A percentile compares a stretch with the other conserved stretches of the same genome.
phyloP scores from a whole-genome alignment of 164 flowering plant species.

The Umbilicus rupestris region DNA sequence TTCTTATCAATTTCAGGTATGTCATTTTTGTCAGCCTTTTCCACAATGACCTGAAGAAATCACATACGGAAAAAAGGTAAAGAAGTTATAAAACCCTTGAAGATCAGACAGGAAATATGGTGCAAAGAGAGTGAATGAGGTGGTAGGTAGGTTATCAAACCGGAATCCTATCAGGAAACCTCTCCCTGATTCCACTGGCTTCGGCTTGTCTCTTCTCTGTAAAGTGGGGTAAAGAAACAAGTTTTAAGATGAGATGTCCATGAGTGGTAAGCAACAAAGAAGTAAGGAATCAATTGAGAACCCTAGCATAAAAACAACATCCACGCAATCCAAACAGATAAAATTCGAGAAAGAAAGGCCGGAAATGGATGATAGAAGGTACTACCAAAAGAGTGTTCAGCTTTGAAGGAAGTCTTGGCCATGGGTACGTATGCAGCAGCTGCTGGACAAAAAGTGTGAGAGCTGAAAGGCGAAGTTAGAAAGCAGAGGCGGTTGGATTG shows the following conservation, averaged over 20 bases:
- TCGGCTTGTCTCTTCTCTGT: conserved; percentile 72
- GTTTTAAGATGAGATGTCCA: too few relatives aligned
- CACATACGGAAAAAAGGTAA: conserved; percentile 13
- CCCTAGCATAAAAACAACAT: too few relatives aligned
- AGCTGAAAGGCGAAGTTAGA: too few relatives aligned
- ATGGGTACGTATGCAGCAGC: too few relatives aligned
- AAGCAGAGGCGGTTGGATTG: too few relatives aligned
- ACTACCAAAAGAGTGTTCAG: conserved; percentile 64
- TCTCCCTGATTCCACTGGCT: conserved; percentile 70
- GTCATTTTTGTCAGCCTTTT: conserved; percentile 67
- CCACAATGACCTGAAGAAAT: conserved; percentile 62
- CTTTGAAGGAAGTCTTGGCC: conserved; percentile 63
- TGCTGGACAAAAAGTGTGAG: too few relatives aligned
- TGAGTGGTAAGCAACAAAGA: too few relatives aligned
- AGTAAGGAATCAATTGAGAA: conserved; percentile 1
- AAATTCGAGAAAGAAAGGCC: background rate
- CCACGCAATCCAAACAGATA: too few relatives aligned
- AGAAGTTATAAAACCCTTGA: background rate
- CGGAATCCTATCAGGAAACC: conserved; percentile 73
- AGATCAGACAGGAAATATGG: background rate
- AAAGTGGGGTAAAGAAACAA: too few relatives aligned
- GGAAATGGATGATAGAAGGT: background rate
- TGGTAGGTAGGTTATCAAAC: too few relatives aligned
- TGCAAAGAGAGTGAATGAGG: background rate
- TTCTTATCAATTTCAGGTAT: conserved; percentile 73